phyloP scores from a whole-genome alignment of 2,329 filamentous ascomycete species.

The Fusarium sp. region DNA sequence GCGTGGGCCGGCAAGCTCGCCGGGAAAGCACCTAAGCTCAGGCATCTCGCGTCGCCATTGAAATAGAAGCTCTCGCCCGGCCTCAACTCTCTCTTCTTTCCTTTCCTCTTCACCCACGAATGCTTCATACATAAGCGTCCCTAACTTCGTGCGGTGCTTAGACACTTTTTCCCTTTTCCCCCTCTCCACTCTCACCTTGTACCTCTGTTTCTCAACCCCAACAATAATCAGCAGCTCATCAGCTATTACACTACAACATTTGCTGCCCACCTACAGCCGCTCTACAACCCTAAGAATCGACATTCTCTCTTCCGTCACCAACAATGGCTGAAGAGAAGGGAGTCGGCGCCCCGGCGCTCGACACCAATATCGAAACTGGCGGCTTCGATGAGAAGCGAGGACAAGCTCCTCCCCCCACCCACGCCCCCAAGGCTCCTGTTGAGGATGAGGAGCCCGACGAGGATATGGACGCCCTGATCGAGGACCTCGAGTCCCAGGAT shows the following conservation, averaged over 20 bases:
- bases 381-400: conserved; percentile 75
- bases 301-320: conserved; percentile 26
- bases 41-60: conserved; percentile 51
- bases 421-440: conserved; percentile 57
- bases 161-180: conserved; percentile 50
- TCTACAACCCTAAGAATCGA: conserved; percentile 40
- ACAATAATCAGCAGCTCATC: conserved; percentile 42
- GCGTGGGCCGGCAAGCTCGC: conserved; percentile 48
- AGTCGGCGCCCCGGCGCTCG: conserved; percentile 69
- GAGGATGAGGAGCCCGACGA: conserved; percentile 81
- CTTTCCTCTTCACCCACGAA: conserved; percentile 65
- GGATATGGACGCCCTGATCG: conserved; percentile 88
- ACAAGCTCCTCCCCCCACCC: conserved; percentile 51
- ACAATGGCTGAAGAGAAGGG: conserved; percentile 70
- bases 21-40: conserved; percentile 46
- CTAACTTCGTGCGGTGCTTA: conserved; percentile 66
- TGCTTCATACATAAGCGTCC: conserved; percentile 62
- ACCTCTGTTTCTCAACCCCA: conserved; percentile 43
- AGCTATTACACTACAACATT: conserved; percentile 33
- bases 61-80: conserved; percentile 59
- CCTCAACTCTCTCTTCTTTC: conserved; percentile 53
- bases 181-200: conserved; percentile 50
- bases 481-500: conserved; percentile 88
- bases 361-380: conserved; percentile 76
- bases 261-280: conserved; percentile 47